Evolutionary conservation across 1,139 yeast species (phyloP), one percentile per base, ranked within the genome.

Genomic region (Yamadazyma kanchanaburiensis): DNA sequence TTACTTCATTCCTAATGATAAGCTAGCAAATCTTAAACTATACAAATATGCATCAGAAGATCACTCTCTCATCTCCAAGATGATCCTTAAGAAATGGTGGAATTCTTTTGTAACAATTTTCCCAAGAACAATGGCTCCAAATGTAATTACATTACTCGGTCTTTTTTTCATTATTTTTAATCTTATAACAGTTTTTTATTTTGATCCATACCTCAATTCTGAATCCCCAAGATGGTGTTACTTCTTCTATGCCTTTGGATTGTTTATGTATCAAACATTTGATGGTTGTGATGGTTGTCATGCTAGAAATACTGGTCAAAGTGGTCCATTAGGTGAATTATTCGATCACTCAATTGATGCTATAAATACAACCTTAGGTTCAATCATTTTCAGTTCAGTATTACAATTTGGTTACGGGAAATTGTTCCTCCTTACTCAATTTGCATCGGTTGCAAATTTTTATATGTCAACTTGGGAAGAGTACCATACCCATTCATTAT

Each of bases 281-380:
- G 97, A 89, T 59, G 96, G 96, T 2, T 85, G 95, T 57, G 97
- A 89, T 56, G 97, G 97, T 8, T 75, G 83, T 43, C 97, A 89
- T 55, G 97, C 97, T 11, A 69, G 94, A 43, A 74, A 91, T 48
- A 89, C 97, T 1, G 95, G 95, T 11, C 95, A 88, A 58, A 78
- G 89, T 43, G 95, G 96, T 3, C 97, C 97, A 3, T 64, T 89
- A 47, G 97, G 97, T 24, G 97, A 89, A 54, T 67, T 89, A 36
- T 89, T 89, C 51, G 97, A 89, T 51, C 97, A 89, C 51, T 87
- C 96, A 40, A 78, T 87, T 31, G 96, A 89, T 58, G 94, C 96
- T 0, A 64, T 87, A 46, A 89, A 89, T 52, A 87, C 96, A 3
- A 82, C 95, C 1, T 64, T 89, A 35, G 91, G 91, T 3, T 64